These are phyloP conservation scores for Haplosporangium sp. DNA, from an alignment of 371 early-diverging fungal genomes.

Conservation along the genomic window DNA sequence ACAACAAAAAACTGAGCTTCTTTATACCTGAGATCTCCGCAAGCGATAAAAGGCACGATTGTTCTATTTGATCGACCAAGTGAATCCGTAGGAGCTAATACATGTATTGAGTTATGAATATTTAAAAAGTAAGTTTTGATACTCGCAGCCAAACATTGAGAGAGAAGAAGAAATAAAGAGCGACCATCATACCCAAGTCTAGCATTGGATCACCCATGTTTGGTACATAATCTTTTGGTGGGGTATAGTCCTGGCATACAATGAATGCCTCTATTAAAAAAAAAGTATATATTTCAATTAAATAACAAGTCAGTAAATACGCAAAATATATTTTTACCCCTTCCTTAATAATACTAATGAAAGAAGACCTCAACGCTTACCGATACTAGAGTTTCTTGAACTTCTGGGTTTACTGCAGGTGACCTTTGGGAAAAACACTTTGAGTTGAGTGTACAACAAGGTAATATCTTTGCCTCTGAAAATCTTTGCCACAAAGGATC, in stretches of 20 bases:
- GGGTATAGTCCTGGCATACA: conserved; percentile 90
- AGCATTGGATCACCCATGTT: conserved; percentile 91
- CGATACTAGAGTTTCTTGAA: conserved; percentile 93
- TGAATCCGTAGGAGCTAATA: conserved; percentile 64
- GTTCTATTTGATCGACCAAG: conserved; percentile 78
- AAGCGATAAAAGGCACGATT: conserved; percentile 92
- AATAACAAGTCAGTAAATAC: background rate
- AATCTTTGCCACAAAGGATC: conserved; percentile 97
- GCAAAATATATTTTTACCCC: background rate
- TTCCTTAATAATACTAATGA: background rate
- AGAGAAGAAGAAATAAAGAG: background rate
- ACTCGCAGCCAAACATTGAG: background rate
- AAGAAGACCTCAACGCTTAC: conserved; percentile 35
- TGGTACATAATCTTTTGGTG: conserved; percentile 86
- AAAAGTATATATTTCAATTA: too few species aligned
- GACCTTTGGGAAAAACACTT: conserved; percentile 90
- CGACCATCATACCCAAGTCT: conserved; percentile 68
- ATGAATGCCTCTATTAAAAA: conserved; percentile 84
- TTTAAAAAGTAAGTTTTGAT: background rate
- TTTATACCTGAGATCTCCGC: conserved; percentile 86
- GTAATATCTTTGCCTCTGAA: conserved; percentile 95
- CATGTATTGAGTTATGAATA: background rate
- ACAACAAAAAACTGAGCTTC: background rate
- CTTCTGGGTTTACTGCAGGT: conserved; percentile 95
- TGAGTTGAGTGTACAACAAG: conserved; percentile 91